Percentiles rank a stretch among this genome's conserved stretches.
These are phyloP conservation scores for Vigna reflexopilosa DNA, from an alignment of 306 rosid genomes.

Conservation along the genomic window DNA sequence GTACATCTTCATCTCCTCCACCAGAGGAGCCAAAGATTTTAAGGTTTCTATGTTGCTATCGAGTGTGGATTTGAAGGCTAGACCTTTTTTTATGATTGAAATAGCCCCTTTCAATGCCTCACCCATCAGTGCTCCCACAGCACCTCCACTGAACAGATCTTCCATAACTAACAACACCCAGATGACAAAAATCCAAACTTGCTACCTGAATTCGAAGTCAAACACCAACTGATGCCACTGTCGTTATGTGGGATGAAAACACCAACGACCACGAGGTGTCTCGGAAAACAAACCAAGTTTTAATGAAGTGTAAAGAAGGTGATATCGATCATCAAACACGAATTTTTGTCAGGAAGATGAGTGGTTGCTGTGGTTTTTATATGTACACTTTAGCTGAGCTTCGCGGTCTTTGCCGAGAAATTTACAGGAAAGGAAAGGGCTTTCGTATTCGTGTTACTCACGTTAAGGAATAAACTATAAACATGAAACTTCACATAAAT, in stretches of 20 bases:
- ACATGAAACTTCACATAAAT: too few relatives aligned
- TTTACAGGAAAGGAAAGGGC: background rate
- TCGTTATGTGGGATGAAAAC: background rate
- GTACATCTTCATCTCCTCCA: constrained; percentile 29
- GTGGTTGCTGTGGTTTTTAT: background rate
- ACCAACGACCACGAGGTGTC: background rate
- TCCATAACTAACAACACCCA: background rate
- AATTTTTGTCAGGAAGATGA: background rate
- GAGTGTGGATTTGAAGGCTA: background rate
- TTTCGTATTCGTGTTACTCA: background rate
- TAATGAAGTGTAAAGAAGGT: background rate
- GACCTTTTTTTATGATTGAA: constrained; percentile 26
- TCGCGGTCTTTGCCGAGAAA: background rate
- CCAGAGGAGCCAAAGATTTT: constrained; percentile 11
- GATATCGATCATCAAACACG: background rate
- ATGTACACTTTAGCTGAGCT: background rate
- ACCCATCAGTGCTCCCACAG: background rate
- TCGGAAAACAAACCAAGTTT: background rate
- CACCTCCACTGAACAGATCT: constrained; percentile 17
- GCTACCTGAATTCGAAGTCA: background rate
- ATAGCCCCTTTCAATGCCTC: background rate
- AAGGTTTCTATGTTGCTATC: constrained; percentile 34
- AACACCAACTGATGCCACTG: background rate
- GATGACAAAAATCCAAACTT: constrained; percentile 14
- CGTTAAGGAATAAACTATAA: background rate